Evolutionary conservation across 2,329 filamentous ascomycete species (phyloP), one percentile per base, ranked within the genome.

Genomic region (Fusarium globosum): DNA sequence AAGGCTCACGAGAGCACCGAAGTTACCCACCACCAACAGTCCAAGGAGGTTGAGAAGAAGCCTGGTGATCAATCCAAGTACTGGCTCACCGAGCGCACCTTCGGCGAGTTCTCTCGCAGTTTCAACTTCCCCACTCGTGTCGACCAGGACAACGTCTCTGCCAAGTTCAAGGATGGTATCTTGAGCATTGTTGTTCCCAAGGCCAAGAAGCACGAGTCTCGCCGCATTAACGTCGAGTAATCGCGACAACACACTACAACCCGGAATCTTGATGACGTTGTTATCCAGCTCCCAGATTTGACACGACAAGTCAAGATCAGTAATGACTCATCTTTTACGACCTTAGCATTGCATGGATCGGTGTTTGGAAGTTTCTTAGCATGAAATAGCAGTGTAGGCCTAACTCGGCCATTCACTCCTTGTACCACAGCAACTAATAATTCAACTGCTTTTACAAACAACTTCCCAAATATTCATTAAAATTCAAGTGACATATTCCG

Each of bases 51-150:
- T 36, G 57, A 78, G 69, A 79, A 80, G 66, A 81, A 82, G 71
- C 74, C 80, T 10, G 76, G 76, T 55, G 83, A 86, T 68, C 82
- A 84, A 49, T 82, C 85, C 76, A 91, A 90, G 82, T 95, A 91
- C 87, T 96, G 93, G 93, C 84, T 91, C 70, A 85, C 86, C 41
- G 91, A 93, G 83, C 90, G 91, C 76, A 88, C 86, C 68, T 83
- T 91, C 65, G 92, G 92, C 80, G 87, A 91, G 74, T 94, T 94
- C 83, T 86, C 88, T 55, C 88, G 92, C 72, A 89, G 86, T 67
- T 94, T 94, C 84, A 88, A 85, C 80, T 94, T 94, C 85, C 90
- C 91, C 2, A 82, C 83, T 59, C 88, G 87, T 35, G 87, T 94
- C 69, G 89, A 93, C 78, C 87, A 89, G 76, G 88, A 90, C 21